Evolutionary conservation across 331 rosid species (phyloP), one percentile per base, ranked within the genome.

Genomic region (Prunus yedoensis): DNA sequence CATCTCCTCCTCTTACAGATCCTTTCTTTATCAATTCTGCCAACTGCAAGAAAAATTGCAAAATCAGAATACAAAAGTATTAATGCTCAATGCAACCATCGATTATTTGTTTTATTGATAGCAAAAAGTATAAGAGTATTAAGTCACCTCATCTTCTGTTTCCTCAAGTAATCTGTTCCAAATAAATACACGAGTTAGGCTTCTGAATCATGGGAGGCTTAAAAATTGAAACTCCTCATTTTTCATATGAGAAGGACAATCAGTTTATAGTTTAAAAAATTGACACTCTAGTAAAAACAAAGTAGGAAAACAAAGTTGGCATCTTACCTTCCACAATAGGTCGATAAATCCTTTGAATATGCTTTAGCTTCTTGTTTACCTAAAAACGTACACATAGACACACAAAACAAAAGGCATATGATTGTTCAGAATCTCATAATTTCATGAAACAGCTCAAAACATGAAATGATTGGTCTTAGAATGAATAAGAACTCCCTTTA

Each of bases 331-430:
- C 97, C 97, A 70, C 97, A 92, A 74, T 89, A 90, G 54, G 97
- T 83, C 67, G 97, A 92, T 82, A 95, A 77, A 61, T 89, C 96
- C 81, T 95, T 95, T 9, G 97, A 88, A 78, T 80, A 81, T 78
- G 99, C 91, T n/a, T 82, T 90, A 79, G 97, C 97, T 85, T 95
- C 97, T 82, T 90, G 99, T 74, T 89, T 90, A 83, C 86, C 99
- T 92, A 71, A 60, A 67, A 68, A 5, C 10, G 9, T 38, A 13
- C 14, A 38, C 53, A 27, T 23, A 47, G 27, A 17, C 13, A 8
- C 57, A 4, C 16, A 18, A 58, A 76, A 21, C 12, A 17, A 20
- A 3, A 10, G 47, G 46, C n/a, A 60, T 16, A 14, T 30, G 28
- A 30, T 4, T n/a, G 58, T 16, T 61, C 25, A 73, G 3, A 45